Evolutionary conservation across 371 early-diverging fungal genomes (phyloP), one percentile per base, ranked within the genome.

Genomic region (Lichtheimia corymbifera): DNA sequence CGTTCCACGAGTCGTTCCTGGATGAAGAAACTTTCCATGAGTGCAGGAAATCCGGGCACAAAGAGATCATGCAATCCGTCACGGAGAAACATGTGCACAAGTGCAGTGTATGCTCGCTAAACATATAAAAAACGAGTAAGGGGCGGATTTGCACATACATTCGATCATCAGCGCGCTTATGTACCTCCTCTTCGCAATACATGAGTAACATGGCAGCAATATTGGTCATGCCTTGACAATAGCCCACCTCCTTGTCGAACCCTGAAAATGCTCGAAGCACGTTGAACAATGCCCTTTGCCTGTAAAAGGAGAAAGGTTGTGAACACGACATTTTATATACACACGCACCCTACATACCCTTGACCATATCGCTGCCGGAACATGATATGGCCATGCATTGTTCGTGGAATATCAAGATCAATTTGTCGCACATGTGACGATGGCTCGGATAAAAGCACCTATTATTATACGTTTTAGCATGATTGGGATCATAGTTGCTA

Each of bases 151-250:
- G 35, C 35, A 9, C 5, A 0, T 35, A 11, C 35, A 11, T 35
- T 11, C 9, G 3, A 13, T 30, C n/a, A 58, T n/a, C 18, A 11
- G 24, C 13, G 0, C 42, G 4, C 1, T 41, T 65, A n/a, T n/a
- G n/a, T n/a, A 83, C 93, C 83, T 95, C 97, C 62, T 95, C 96
- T 52, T 94, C 91, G 85, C 91, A 95, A 71, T 93, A 93, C 67
- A 93, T 80, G 58, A 97, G 74, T 72, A 97, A 70, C 11, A 93
- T 91, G 1, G 94, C 95, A 0, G 84, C 94, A n/a, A 97, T 81
- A 64, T 93, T 96, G 5, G 95, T 85, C 79, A 97, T 89, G 7
- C 97, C 97, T 80, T 97, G 97, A 67, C 97, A 97, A 70, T 97
- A 93, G 5, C 98, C 97, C 20, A 97, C 91, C 58, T 91, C 92